These are phyloP conservation scores for Porodaedalea pini DNA, from an alignment of 1,284 basidiomycete genomes.

Conservation along the genomic window DNA sequence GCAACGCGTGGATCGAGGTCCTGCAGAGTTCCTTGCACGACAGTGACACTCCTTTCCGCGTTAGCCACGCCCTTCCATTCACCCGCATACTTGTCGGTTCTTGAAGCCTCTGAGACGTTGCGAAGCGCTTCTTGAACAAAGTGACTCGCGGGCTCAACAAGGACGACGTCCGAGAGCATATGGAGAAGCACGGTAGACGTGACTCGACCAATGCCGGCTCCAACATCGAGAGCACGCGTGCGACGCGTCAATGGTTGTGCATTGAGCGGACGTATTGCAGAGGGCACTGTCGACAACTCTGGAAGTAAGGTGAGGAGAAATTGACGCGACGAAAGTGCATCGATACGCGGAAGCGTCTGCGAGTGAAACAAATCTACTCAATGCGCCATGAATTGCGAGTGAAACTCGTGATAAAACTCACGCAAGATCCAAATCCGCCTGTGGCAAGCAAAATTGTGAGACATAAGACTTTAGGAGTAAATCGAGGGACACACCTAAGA, in stretches of 20 bases:
- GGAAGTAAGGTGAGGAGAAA: slow-evolving; percentile 81
- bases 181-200: slow-evolving; percentile 82
- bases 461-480: neutral
- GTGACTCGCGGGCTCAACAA: slow-evolving; percentile 80
- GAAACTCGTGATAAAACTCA: slow-evolving; percentile 34
- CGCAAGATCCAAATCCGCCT: slow-evolving; percentile 74
- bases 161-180: slow-evolving; percentile 79
- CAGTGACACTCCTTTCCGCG: slow-evolving; percentile 71
- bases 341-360: slow-evolving; percentile 82
- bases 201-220: slow-evolving; percentile 88
- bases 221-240: slow-evolving; percentile 82
- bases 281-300: slow-evolving; percentile 71
- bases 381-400: slow-evolving; percentile 5
- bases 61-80: slow-evolving; percentile 62
- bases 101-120: slow-evolving; percentile 29
- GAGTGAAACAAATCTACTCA: slow-evolving; percentile 18
- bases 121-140: slow-evolving; percentile 73
- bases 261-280: slow-evolving; percentile 50
- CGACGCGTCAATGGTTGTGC: slow-evolving; percentile 34
- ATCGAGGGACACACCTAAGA: slow-evolving; percentile 42
- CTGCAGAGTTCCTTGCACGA: slow-evolving; percentile 77
- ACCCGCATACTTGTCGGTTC: slow-evolving; percentile 22
- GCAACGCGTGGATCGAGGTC: slow-evolving; percentile 58
- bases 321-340: slow-evolving; percentile 82
- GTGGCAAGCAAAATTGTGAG: slow-evolving; percentile 24